Evolutionary conservation across 164 flowering plant genomes (phyloP), one percentile per base, ranked within the genome.

Genomic region (Nymphaea thermarum): DNA sequence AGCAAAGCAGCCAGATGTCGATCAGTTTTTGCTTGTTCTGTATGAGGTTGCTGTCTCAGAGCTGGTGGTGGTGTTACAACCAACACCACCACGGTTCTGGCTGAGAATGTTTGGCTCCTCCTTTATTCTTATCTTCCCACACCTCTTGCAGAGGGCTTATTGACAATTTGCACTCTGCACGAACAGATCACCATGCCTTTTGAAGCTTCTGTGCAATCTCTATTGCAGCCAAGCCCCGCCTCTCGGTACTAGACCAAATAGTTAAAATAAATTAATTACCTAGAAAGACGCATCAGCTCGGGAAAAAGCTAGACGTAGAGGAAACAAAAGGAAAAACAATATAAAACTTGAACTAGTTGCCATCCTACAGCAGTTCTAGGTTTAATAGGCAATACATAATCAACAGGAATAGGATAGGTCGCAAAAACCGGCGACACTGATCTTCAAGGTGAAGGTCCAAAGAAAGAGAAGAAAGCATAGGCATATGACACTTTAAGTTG

Each of bases 141-240:
- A 82, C 71, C 65, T 80, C 83, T 94, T 65, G 82, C 57, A 4
- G 79, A 47, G 70, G 74, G 76, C 79, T 80, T 93, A 74, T 87
- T 60, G 90, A 79, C 77, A 71, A 18, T 71, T 83, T 94, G 90
- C 87, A 83, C 68, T 93, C 98, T 55, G 77, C 71, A 71, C 83
- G 97, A 69, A 89, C 60, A 71, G 90, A 76, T 67, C 96, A 97
- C 97, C 96, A 94, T 73, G 84, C 89, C 75, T 83, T 94, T 65
- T 91, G 85, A 67, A 94, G 90, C 83, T 82, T 91, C 71, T 94
- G 98, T n/a, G 98, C 98, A 77, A 94, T 86, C 78, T 94, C 97
- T 71, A 94, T 89, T 51, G 89, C 95, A 75, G 98, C 98, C 68
- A 94, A 85, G 65, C 98, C 98, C 7, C n/a, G 98, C 98, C 98